Conservation (phyloP, 1,284 basidiomycete genomes). For the Lentinus polychrous region DNA sequence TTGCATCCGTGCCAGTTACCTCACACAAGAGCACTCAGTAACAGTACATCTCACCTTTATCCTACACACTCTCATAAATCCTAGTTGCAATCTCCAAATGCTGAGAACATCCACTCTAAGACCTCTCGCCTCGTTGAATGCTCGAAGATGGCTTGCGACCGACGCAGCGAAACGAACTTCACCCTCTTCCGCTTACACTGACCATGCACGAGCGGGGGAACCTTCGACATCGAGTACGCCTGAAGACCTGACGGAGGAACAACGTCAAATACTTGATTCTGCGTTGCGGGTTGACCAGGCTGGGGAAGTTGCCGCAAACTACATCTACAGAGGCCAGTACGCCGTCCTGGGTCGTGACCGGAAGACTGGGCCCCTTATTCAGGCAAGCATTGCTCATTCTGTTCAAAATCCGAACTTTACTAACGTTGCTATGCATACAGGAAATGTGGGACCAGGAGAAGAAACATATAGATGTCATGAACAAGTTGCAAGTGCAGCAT, state of each 20-base stretch:
- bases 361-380: conserved; percentile 61
- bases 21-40: no score
- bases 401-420: not conserved
- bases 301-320: conserved; percentile 90
- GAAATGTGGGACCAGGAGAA: conserved; percentile 98
- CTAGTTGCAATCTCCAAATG: not conserved
- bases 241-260: conserved; percentile 34
- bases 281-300: conserved; percentile 87
- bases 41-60: no score
- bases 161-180: conserved; percentile 8
- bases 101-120: not conserved
- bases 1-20: no score
- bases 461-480: conserved; percentile 85
- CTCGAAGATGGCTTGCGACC: conserved; percentile 4
- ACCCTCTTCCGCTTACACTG: conserved; percentile 28
- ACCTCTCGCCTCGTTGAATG: not conserved
- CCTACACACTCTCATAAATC: not conserved
- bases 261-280: conserved; percentile 47
- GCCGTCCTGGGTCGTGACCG: conserved; percentile 62
- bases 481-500: conserved; percentile 81
- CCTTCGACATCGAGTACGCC: conserved; percentile 44
- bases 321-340: conserved; percentile 84
- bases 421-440: conserved; percentile 31
- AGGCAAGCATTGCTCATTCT: conserved; percentile 39
- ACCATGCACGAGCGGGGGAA: conserved; percentile 25